These are phyloP conservation scores for Eimeria maxima DNA, from an alignment of 169 alveolate species.

Conservation along the genomic window DNA sequence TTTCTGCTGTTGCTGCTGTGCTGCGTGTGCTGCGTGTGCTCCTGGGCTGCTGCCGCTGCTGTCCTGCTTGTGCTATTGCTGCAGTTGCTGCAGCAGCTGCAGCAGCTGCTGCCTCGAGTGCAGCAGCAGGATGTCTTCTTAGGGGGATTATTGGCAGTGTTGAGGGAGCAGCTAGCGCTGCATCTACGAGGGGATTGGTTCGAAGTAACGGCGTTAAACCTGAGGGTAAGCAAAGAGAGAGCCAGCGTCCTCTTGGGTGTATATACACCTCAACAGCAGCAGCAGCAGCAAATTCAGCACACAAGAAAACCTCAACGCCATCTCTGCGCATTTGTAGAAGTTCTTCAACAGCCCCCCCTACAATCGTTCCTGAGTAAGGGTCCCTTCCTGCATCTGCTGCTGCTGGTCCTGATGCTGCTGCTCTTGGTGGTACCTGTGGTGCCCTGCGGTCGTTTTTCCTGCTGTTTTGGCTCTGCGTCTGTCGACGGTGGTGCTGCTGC, in stretches of 20 bases:
- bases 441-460: not conserved
- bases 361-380: not conserved
- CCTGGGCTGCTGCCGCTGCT: not conserved
- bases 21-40: slow-evolving; percentile 7
- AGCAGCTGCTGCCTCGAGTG: not conserved
- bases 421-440: not conserved
- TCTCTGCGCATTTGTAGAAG: not conserved
- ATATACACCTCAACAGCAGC: not conserved
- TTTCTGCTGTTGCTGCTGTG: not conserved
- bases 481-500: slow-evolving; percentile 4
- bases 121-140: not conserved
- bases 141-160: not conserved
- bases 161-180: not conserved
- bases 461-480: not conserved
- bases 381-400: not conserved
- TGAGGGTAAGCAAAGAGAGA: not conserved
- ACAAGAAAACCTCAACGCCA: not conserved
- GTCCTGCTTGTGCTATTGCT: not conserved
- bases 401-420: not conserved
- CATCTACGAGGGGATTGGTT: not conserved
- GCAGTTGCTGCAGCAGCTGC: slow-evolving; percentile 1
- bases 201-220: not conserved
- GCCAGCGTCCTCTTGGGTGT: not conserved
- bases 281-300: not conserved
- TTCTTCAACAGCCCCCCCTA: not conserved